Evolutionary conservation across 495 filamentous ascomycete genomes (phyloP), one percentile per base, ranked within the genome.

Genomic region (Corynascus novoguineensis): DNA sequence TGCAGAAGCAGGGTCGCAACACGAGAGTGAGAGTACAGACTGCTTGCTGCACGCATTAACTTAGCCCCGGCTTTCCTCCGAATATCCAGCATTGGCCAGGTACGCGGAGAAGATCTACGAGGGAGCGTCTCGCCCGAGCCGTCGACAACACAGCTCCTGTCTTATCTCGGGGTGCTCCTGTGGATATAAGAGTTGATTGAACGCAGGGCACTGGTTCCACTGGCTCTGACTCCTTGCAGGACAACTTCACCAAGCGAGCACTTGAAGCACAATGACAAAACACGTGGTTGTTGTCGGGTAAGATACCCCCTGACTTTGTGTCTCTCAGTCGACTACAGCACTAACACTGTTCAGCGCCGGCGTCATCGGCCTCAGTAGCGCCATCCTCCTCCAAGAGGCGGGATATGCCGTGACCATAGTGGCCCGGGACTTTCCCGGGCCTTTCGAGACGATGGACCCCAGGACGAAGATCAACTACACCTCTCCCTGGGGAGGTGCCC

Each of bases 401-500:
- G 64, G 66, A 25, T 64, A 75, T 66, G 60, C 60, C 51, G 75
- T 83, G 25, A 76, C 79, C 50, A 73, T 86, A 53, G 64, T 84
- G 14, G 81, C 83, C 51, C 72, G 74, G 34, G 79, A 85, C 64
- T 78, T 84, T 54, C 82, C 83, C 32, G 61, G 58, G 21, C 71
- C 74, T 22, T 75, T 69, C 47, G 72, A 74, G 55, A 71, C 68
- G 50, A 71, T 76, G 50, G 69, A 73, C 53, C 49, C 68, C 24
- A 51, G 53, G 11, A 42, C 58, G 15, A 79, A 82, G 35, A 73
- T 83, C 61, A 79, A 86, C 74, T 86, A 79, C 69, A 78, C 83
- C 51, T 84, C 83, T 5, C 78, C 81, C 9, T 86, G 83, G 83
- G 83, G 75, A n/a, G 83, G 83, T 5, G 60, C 60, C 38, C 60